These are phyloP conservation scores for Diaporthe citriasiana DNA, from an alignment of 2,329 filamentous ascomycete species.

Conservation along the genomic window DNA sequence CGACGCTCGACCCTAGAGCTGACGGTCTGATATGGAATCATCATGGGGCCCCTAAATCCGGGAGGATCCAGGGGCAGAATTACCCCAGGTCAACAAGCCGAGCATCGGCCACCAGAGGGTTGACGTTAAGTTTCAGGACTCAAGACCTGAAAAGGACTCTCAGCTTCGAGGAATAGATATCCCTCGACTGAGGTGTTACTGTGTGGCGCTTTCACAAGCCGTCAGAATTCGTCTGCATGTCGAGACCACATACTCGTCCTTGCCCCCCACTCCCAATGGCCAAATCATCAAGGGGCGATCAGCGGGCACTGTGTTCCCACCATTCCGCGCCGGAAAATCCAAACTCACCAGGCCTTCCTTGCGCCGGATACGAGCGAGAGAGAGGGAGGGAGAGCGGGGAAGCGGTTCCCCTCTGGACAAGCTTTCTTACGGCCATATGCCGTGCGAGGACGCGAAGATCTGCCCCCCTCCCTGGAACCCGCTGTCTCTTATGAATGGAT, in stretches of 20 bases:
- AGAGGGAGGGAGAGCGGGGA: conserved; percentile 13
- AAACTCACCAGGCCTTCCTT: conserved; percentile 23
- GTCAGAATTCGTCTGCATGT: background rate
- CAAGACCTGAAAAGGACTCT: background rate
- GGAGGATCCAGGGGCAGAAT: conserved; percentile 30
- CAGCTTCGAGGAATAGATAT: background rate
- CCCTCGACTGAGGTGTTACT: background rate
- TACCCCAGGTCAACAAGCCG: background rate
- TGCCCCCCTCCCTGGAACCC: background rate
- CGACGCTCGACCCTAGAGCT: conserved; percentile 20
- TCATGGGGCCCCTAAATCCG: background rate
- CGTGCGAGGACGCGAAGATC: conserved; percentile 28
- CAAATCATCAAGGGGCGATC: background rate
- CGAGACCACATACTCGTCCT: background rate
- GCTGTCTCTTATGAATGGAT: background rate
- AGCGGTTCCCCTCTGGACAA: conserved; percentile 22
- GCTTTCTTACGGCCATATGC: conserved; percentile 32
- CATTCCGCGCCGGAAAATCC: conserved; percentile 33
- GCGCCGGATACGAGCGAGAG: background rate
- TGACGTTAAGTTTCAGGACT: background rate
- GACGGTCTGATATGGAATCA: conserved; percentile 11
- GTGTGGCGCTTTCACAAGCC: conserved; percentile 2
- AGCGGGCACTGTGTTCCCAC: conserved; percentile 38
- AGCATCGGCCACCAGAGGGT: background rate
- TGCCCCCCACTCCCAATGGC: background rate